Evolutionary conservation across 768 basidiomycete genomes (phyloP).

Genomic region (Kwoniella dejecticola): DNA sequence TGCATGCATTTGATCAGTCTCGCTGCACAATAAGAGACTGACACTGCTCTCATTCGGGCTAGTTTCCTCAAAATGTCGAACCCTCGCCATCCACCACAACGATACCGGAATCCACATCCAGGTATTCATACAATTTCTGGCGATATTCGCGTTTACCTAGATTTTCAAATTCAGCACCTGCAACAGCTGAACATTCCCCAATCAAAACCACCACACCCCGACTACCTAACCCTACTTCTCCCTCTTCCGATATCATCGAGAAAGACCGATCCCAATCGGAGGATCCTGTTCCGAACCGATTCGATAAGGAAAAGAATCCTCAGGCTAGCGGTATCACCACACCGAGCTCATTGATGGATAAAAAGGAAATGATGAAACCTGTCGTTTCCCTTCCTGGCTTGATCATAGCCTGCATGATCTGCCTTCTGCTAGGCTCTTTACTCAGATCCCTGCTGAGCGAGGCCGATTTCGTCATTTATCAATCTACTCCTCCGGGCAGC

Average conservation of each 20-base stretch:
- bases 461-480: conserved; percentile 83
- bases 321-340: background rate
- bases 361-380: conserved; percentile 6
- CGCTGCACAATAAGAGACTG: background rate
- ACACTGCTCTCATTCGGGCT: background rate
- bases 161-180: conserved; percentile 18
- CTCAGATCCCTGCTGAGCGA: conserved; percentile 84
- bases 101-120: conserved; percentile 8
- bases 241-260: background rate
- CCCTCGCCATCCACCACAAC: conserved; percentile 1
- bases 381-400: conserved; percentile 61
- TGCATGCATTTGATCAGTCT: background rate
- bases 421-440: conserved; percentile 87
- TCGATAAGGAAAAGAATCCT: too few relatives aligned
- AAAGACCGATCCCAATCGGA: background rate
- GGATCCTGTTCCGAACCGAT: background rate
- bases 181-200: conserved; percentile 20
- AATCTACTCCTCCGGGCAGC: conserved; percentile 5
- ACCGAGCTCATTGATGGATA: background rate
- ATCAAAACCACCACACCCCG: conserved; percentile 5
- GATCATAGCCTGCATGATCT: conserved; percentile 76
- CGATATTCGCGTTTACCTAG: conserved; percentile 26
- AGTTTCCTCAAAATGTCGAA: conserved; percentile 5
- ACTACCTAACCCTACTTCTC: conserved; percentile 2
- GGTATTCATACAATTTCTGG: conserved; percentile 34